These are phyloP conservation scores for Penicillium cataractarum DNA, from an alignment of 495 filamentous ascomycete genomes.

Conservation along the genomic window DNA sequence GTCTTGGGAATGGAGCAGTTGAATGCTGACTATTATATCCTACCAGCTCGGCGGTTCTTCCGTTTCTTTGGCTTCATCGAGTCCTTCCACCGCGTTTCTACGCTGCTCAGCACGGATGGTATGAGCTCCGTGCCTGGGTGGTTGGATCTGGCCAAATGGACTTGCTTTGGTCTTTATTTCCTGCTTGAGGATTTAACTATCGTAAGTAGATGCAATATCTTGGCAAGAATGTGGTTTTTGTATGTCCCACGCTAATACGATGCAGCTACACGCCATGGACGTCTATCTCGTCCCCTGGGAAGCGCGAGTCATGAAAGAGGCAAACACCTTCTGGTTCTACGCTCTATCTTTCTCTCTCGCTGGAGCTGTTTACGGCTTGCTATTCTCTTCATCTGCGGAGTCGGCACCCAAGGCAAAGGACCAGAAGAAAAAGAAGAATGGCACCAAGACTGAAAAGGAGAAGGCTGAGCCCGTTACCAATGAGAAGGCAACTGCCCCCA, in stretches of 20 bases:
- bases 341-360: constrained; percentile 45
- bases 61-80: constrained; percentile 67
- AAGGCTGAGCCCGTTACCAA: background rate
- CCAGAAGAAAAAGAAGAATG: constrained; percentile 13
- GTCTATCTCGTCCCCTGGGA: constrained; percentile 42
- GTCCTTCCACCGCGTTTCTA: constrained; percentile 54
- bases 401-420: background rate
- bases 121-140: constrained; percentile 23
- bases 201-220: constrained; percentile 24
- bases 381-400: constrained; percentile 21
- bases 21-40: background rate
- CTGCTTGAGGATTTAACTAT: constrained; percentile 46
- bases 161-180: constrained; percentile 44
- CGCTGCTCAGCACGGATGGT: constrained; percentile 26
- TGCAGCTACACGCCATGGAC: constrained; percentile 52
- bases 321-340: constrained; percentile 68
- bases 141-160: constrained; percentile 42
- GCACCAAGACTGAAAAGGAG: constrained; percentile 15
- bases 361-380: constrained; percentile 24
- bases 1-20: background rate
- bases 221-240: background rate
- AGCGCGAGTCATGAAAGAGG: constrained; percentile 47
- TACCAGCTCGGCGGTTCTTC: constrained; percentile 56
- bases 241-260: constrained; percentile 8
- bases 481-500: background rate